Percentiles rank a stretch among this genome's conserved stretches.
Conservation (phyloP, 768 basidiomycete species). For the Lentinula sp. region DNA sequence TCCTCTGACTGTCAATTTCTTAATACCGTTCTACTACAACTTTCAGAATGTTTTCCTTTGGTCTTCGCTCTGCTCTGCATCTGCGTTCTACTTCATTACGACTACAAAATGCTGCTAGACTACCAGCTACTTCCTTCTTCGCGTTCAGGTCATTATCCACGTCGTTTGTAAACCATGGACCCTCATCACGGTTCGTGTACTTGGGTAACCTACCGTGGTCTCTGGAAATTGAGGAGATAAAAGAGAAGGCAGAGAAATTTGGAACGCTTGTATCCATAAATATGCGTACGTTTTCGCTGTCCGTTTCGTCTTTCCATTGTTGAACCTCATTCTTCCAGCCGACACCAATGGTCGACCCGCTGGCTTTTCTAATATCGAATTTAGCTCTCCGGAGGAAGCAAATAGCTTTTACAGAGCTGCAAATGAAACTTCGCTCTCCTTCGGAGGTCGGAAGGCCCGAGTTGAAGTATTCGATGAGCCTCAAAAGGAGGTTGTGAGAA, state of each 20-base stretch:
- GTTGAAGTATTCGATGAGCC: background rate
- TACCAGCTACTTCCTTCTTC: background rate
- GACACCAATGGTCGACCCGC: background rate
- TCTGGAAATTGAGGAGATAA: slow-evolving; percentile 1
- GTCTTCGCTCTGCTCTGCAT: background rate
- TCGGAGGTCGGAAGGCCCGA: background rate
- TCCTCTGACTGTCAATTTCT: background rate
- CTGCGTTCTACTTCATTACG: background rate
- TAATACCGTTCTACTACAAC: background rate
- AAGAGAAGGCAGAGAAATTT: slow-evolving; percentile 1
- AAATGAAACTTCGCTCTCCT: background rate
- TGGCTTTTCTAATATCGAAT: slow-evolving; percentile 5
- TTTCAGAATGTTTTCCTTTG: background rate
- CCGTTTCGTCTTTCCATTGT: background rate
- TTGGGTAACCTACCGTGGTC: slow-evolving; percentile 3
- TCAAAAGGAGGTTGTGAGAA: background rate
- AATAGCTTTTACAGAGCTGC: background rate
- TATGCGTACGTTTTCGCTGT: background rate
- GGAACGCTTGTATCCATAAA: background rate
- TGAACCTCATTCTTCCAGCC: background rate
- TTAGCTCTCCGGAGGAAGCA: background rate
- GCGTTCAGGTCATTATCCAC: background rate
- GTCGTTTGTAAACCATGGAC: background rate
- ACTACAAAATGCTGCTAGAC: background rate
- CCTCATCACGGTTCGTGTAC: background rate